A percentile compares a stretch with the other conserved stretches of the same genome.
These are phyloP conservation scores for Bolboschoenus planiculmis DNA, from an alignment of 176 grass and related monocot species.

Conservation along the genomic window DNA sequence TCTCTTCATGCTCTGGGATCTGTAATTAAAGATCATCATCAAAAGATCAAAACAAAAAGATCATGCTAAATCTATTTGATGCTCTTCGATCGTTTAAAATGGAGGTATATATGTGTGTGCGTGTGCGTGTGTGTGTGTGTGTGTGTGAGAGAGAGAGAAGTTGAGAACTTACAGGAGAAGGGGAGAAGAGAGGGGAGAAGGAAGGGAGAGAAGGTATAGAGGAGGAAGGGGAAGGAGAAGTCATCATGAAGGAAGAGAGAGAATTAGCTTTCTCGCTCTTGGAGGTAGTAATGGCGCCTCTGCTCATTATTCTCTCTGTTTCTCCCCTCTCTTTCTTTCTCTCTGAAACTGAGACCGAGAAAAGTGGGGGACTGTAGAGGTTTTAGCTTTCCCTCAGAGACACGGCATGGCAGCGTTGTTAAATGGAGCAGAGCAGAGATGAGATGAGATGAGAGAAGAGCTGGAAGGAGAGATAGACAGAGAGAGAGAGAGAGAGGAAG, in stretches of 20 bases:
- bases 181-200: slow-evolving; percentile 13
- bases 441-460: not conserved
- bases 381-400: not conserved
- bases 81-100: too few relatives aligned
- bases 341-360: not conserved
- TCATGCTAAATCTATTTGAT: not conserved
- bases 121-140: too few relatives aligned
- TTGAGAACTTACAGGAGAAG: slow-evolving; percentile 32
- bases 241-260: slow-evolving; percentile 32
- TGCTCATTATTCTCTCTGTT: slow-evolving; percentile 22
- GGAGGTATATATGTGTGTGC: too few relatives aligned
- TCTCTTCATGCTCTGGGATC: slow-evolving; percentile 42
- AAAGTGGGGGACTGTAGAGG: not conserved
- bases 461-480: slow-evolving; percentile 8
- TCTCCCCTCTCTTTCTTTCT: not conserved
- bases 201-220: slow-evolving; percentile 30
- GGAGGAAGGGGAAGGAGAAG: slow-evolving; percentile 34
- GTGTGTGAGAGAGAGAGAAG: not conserved
- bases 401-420: not conserved
- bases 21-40: slow-evolving; percentile 27
- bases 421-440: not conserved
- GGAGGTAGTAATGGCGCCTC: not conserved
- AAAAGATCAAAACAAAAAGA: not conserved
- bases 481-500: not conserved
- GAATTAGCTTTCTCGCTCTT: slow-evolving; percentile 5